Evolutionary conservation across 257 asterid genomes (phyloP), one percentile per base, ranked within the genome.

Genomic region (Solanum chiquidenum): DNA sequence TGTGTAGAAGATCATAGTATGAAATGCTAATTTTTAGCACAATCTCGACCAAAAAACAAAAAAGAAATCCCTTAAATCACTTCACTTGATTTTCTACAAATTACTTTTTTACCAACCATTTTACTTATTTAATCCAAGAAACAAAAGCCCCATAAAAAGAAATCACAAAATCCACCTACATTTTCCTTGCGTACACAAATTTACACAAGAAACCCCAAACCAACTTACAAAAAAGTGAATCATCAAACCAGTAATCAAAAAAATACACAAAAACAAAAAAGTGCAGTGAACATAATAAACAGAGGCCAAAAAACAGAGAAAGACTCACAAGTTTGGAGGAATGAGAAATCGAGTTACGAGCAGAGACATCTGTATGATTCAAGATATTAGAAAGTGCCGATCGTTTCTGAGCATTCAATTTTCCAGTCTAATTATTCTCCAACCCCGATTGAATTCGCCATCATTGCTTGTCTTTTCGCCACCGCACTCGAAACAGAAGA

Each of bases 401-500:
- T 0, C 98, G 93, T 72, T 95, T 96, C 95, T 91, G 85, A 12
- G 90, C 49, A 80, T 87, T 9, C 74, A 92, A 68, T 85, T 88
- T 89, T 88, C 93, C 93, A 2, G 11, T 35, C 31, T 91, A 92
- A 12, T 20, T 34, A 90, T 66, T 94, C 72, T 88, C 91, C 37
- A 38, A 38, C 44, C 11, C 2, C 2, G 5, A 7, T 37, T 37
- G 40, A 37, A 37, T 37, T 7, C 9, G 42, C 9, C 44, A 94
- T 87, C 13, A 92, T 88, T 3, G 96, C 90, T 1, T 94, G 93
- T n/a, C 96, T 91, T 73, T 95, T 94, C 60, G 93, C 94, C 89
- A 95, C 94, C 82, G 93, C 83, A 23, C 96, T 94, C 88, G 97
- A 93, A 89, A 96, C 87, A 76, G 98, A 37, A 37, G 38, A 37